phyloP scores from a whole-genome alignment of 768 basidiomycete species.

The Kwoniella mangroviensis region DNA sequence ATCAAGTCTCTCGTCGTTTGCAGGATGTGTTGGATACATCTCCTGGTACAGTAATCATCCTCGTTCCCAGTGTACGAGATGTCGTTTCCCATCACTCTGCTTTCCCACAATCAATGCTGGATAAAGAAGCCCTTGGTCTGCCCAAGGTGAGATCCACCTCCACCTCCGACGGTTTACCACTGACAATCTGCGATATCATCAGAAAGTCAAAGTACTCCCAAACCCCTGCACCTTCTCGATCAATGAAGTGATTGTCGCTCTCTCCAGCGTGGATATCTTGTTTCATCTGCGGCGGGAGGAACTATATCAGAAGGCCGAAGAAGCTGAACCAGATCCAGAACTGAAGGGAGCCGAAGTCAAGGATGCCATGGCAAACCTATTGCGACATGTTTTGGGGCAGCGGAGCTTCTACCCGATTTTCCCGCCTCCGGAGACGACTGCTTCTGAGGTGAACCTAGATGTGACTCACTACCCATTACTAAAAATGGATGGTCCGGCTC shows the following conservation, averaged over 20 bases:
- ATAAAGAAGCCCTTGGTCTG: conserved; percentile 54
- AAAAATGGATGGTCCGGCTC: conserved; percentile 64
- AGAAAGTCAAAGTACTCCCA: conserved; percentile 80
- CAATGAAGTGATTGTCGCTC: conserved; percentile 78
- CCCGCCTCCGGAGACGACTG: conserved; percentile 75
- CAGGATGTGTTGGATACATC: conserved; percentile 65
- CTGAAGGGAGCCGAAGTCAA: conserved; percentile 34
- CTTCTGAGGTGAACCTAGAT: conserved; percentile 85
- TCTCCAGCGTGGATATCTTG: conserved; percentile 81
- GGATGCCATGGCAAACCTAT: conserved; percentile 78
- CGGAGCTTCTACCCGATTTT: conserved; percentile 96
- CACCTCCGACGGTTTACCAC: neutral
- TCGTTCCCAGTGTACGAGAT: conserved; percentile 84
- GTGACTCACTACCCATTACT: conserved; percentile 73
- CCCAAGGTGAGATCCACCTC: conserved; percentile 54
- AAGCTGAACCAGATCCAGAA: conserved; percentile 62
- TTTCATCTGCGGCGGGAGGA: conserved; percentile 90
- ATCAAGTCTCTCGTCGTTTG: conserved; percentile 67
- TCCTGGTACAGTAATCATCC: conserved; percentile 72
- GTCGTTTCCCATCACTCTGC: conserved; percentile 76
- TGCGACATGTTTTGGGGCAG: conserved; percentile 82
- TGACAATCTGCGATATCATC: conserved; percentile 5
- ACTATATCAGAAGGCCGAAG: conserved; percentile 70
- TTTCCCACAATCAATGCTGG: conserved; percentile 72
- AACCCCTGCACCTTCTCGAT: conserved; percentile 87